Evolutionary conservation across 805 yeast genomes (phyloP).

Genomic region (Pichia occidentalis): DNA sequence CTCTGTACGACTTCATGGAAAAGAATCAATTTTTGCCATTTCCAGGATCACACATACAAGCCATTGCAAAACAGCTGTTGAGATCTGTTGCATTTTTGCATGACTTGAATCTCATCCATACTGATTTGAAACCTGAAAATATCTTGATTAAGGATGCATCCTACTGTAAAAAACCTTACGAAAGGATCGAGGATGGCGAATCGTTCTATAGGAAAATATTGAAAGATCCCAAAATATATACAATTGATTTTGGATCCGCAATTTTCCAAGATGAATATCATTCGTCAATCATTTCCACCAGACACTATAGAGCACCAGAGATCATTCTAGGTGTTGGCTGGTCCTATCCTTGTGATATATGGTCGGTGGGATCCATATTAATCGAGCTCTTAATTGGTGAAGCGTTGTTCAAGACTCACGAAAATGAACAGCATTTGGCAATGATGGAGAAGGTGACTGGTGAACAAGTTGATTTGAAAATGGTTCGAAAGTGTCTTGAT

Average conservation of each 20-base stretch:
- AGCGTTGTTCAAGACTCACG: conserved; percentile 91
- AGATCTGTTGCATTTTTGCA: conserved; percentile 85
- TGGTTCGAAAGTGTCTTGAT: conserved; percentile 29
- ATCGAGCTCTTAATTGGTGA: conserved; percentile 92
- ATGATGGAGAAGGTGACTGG: conserved; percentile 84
- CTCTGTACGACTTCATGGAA: conserved; percentile 86
- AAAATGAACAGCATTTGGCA: conserved; percentile 88
- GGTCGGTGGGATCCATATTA: conserved; percentile 94
- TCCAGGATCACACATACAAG: conserved; percentile 90
- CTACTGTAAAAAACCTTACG: conserved; percentile 33
- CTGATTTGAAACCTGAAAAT: conserved; percentile 96
- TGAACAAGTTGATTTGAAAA: conserved; percentile 36
- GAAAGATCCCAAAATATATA: conserved; percentile 72
- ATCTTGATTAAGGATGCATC: conserved; percentile 59
- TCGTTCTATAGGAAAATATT: conserved; percentile 39
- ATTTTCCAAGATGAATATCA: conserved; percentile 92
- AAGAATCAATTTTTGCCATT: conserved; percentile 79
- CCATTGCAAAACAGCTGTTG: conserved; percentile 77
- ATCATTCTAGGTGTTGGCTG: conserved; percentile 92
- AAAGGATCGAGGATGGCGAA: conserved; percentile 15
- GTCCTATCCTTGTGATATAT: conserved; percentile 94
- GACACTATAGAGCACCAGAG: conserved; percentile 97
- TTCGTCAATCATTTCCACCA: conserved; percentile 82
- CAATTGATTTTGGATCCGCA: conserved; percentile 97
- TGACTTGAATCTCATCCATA: conserved; percentile 84